Percentiles rank a stretch among this genome's conserved stretches.
Evolutionary conservation across 2,329 filamentous ascomycete species (phyloP).

Genomic region (Aschersonia sp.): DNA sequence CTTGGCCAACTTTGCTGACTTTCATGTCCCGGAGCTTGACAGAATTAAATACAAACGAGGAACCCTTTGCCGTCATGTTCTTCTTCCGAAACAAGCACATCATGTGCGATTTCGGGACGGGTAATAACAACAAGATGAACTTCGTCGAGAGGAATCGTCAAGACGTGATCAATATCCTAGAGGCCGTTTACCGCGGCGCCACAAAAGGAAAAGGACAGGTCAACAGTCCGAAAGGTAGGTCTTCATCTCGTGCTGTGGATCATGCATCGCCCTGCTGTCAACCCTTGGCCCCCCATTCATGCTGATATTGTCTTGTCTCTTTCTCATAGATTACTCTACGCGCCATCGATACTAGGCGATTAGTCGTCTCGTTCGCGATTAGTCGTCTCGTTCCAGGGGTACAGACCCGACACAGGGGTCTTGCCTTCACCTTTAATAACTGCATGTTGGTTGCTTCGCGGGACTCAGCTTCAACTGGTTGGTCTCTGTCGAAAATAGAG

Average conservation of each 20-base stretch:
- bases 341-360: slow-evolving; percentile 20
- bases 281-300: not conserved
- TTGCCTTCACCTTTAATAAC: too few relatives aligned
- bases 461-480: too few relatives aligned
- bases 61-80: slow-evolving; percentile 89
- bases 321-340: slow-evolving; percentile 18
- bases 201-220: slow-evolving; percentile 96
- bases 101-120: slow-evolving; percentile 95
- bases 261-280: not conserved
- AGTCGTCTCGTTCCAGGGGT: not conserved
- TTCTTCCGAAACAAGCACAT: slow-evolving; percentile 99
- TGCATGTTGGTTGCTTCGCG: too few relatives aligned
- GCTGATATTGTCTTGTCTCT: not conserved
- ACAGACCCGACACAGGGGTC: too few relatives aligned
- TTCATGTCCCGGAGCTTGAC: too few relatives aligned
- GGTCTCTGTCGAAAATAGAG: too few relatives aligned
- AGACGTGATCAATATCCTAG: slow-evolving; percentile 94
- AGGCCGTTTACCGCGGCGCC: slow-evolving; percentile 95
- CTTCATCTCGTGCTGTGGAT: not conserved
- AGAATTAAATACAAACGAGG: slow-evolving; percentile 16
- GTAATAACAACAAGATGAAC: slow-evolving; percentile 97
- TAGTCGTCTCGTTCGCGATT: not conserved
- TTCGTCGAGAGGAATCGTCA: slow-evolving; percentile 94
- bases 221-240: slow-evolving; percentile 72
- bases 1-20: too few relatives aligned